phyloP scores from a whole-genome alignment of 257 asterid genomes.

The Catharanthus roseus region DNA sequence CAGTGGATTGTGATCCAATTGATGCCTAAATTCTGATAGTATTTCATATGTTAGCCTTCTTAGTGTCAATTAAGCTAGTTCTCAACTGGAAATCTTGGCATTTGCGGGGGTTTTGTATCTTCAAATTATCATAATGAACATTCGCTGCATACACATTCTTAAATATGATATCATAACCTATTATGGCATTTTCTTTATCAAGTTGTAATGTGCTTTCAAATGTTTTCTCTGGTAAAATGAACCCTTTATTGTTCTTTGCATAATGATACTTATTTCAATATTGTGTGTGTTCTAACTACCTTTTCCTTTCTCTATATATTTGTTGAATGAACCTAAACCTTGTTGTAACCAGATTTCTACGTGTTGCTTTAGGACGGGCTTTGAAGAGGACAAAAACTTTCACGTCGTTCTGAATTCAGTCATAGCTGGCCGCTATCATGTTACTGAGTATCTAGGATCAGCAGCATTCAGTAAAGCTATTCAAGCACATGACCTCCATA shows the following conservation, averaged over 20 bases:
- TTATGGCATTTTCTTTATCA: background rate
- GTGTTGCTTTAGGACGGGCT: slow-evolving; percentile 76
- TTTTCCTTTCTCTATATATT: background rate
- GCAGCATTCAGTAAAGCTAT: slow-evolving; percentile 99
- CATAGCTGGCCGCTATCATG: slow-evolving; percentile 95
- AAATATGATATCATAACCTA: background rate
- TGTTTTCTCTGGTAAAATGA: background rate
- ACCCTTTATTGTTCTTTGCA: background rate
- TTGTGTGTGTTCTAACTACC: no score
- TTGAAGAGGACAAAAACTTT: slow-evolving; percentile 98
- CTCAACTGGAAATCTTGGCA: background rate
- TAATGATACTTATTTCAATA: background rate
- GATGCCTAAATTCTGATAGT: background rate
- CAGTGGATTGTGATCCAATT: background rate
- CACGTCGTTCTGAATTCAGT: slow-evolving; percentile 85
- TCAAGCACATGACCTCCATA: slow-evolving; percentile 98
- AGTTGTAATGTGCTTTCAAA: background rate
- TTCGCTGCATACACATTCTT: background rate
- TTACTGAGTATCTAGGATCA: slow-evolving; percentile 98
- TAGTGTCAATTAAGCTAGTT: background rate
- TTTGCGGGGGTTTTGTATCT: background rate
- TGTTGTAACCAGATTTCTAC: slow-evolving; percentile 18
- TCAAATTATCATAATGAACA: background rate
- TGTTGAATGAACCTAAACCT: background rate
- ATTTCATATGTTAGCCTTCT: background rate